Percentiles rank a stretch among this genome's conserved stretches.
phyloP scores from a whole-genome alignment of 176 grass and related monocot genomes.

The Musa troglodytarum region DNA sequence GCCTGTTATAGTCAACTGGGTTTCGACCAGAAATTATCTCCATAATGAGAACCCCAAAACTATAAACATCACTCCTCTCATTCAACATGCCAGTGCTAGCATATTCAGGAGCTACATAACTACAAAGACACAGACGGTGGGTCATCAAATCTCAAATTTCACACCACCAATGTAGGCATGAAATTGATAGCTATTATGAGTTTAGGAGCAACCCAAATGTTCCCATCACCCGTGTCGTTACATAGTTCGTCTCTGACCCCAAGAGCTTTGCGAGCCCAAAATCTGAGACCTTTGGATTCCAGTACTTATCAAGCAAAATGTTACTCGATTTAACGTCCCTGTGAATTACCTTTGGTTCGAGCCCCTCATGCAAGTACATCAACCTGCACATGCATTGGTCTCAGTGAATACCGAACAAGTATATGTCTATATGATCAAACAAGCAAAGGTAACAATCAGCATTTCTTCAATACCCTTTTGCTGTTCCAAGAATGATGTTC shows the following conservation, averaged over 20 bases:
- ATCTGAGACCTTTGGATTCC: slow-evolving; percentile 14
- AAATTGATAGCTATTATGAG: background rate
- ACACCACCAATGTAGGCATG: background rate
- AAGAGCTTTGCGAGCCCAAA: slow-evolving; percentile 11
- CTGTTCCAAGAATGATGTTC: slow-evolving; percentile 10
- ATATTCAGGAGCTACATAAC: slow-evolving; percentile 90
- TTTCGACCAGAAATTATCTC: slow-evolving; percentile 54
- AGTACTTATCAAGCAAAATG: slow-evolving; percentile 6
- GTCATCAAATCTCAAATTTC: slow-evolving; percentile 3
- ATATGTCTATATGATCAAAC: background rate
- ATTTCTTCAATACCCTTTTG: slow-evolving; percentile 4
- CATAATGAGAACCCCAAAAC: slow-evolving; percentile 92
- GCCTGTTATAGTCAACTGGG: slow-evolving; percentile 8
- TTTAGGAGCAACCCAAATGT: slow-evolving; percentile 11
- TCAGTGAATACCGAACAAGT: background rate
- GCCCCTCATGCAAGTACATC: slow-evolving; percentile 7
- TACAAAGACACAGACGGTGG: slow-evolving; percentile 12
- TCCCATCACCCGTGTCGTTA: slow-evolving; percentile 8
- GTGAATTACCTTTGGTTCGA: slow-evolving; percentile 7
- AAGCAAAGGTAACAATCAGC: background rate
- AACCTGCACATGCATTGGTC: background rate
- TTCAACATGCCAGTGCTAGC: slow-evolving; percentile 95
- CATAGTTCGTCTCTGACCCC: slow-evolving; percentile 5
- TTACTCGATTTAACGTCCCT: slow-evolving; percentile 9
- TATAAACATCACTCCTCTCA: slow-evolving; percentile 93